These are phyloP conservation scores for Pseudocercospora fijiensis DNA, from an alignment of 2,329 filamentous ascomycete genomes.

Conservation along the genomic window DNA sequence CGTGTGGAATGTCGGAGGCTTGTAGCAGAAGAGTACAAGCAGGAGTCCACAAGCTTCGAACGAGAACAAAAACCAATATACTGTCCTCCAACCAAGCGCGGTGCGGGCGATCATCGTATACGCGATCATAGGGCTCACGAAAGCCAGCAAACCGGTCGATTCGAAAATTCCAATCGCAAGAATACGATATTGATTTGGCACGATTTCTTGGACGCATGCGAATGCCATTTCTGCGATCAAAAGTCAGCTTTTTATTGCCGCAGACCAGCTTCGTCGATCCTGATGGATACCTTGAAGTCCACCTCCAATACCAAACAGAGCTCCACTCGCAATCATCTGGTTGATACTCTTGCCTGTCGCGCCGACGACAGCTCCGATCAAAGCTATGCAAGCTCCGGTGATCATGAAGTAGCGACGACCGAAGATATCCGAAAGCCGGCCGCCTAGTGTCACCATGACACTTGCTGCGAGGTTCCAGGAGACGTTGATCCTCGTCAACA, in stretches of 20 bases:
- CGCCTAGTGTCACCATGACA: constrained; percentile 14
- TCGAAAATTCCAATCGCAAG: constrained; percentile 32
- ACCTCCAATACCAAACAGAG: constrained; percentile 31
- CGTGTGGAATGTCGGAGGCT: constrained; percentile 35
- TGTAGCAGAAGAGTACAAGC: constrained; percentile 38
- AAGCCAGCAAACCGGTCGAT: constrained; percentile 30
- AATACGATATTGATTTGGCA: constrained; percentile 36
- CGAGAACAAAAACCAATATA: constrained; percentile 21
- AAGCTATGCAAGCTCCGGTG: constrained; percentile 28
- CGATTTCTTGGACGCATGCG: constrained; percentile 33
- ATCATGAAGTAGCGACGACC: constrained; percentile 42
- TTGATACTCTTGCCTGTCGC: constrained; percentile 32
- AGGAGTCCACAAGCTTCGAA: constrained; percentile 26
- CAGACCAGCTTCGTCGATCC: background rate
- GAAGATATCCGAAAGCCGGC: constrained; percentile 22
- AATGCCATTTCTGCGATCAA: constrained; percentile 29
- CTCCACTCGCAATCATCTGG: constrained; percentile 33
- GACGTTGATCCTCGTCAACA: constrained; percentile 12
- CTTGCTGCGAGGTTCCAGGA: constrained; percentile 20
- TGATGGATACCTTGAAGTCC: constrained; percentile 26
- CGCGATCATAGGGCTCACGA: constrained; percentile 23
- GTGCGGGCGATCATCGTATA: constrained; percentile 18
- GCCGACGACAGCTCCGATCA: constrained; percentile 32
- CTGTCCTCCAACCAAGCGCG: constrained; percentile 13
- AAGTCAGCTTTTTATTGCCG: background rate